Evolutionary conservation across 306 rosid species (phyloP).

Genomic region (Cajanus cajan): DNA sequence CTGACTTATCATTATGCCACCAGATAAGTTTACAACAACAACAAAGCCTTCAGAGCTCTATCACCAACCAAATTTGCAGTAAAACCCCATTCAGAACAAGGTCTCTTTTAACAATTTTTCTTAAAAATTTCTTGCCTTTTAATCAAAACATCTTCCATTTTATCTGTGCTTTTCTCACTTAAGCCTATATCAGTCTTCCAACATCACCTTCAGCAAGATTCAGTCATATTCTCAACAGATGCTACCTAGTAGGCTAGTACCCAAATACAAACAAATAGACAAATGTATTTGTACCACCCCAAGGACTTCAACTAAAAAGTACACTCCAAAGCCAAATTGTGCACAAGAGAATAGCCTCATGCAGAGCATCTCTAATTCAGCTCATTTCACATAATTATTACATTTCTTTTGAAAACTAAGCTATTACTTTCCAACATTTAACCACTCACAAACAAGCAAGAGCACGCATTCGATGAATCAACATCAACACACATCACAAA

Average conservation of each 20-base stretch:
- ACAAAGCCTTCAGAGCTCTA: background rate
- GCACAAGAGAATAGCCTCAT: background rate
- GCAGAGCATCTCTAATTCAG: background rate
- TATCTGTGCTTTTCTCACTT: background rate
- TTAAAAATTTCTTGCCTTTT: background rate
- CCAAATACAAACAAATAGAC: background rate
- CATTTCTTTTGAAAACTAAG: background rate
- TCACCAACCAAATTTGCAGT: background rate
- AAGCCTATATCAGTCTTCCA: background rate
- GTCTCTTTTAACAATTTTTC: background rate
- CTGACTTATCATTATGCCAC: background rate
- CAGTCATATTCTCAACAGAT: background rate
- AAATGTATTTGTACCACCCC: background rate
- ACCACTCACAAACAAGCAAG: background rate
- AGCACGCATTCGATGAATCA: background rate
- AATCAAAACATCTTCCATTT: background rate
- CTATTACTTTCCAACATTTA: background rate
- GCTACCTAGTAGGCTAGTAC: background rate
- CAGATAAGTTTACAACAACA: background rate
- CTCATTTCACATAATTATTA: background rate
- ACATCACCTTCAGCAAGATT: background rate
- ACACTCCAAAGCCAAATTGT: background rate
- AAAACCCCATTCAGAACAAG: background rate
- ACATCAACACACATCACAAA: background rate
- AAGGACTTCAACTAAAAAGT: background rate